Percentiles rank a stretch among this genome's conserved stretches.
These are phyloP conservation scores for Ramalina intermedia DNA, from an alignment of 495 filamentous ascomycete genomes.

Conservation along the genomic window DNA sequence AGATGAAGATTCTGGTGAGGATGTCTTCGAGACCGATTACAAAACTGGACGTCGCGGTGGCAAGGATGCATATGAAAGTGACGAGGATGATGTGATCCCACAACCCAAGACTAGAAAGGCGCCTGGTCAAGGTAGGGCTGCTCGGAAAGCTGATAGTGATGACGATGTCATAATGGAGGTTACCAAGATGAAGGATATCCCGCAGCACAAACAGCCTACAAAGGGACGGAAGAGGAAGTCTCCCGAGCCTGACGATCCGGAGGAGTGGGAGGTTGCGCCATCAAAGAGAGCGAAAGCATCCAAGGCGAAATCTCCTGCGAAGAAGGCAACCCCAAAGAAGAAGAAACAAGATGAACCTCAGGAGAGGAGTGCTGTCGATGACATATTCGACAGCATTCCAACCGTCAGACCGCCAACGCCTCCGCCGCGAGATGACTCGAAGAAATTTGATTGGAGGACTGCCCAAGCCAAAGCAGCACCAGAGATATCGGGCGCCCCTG, in stretches of 20 bases:
- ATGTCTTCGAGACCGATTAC: conserved; percentile 57
- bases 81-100: conserved; percentile 37
- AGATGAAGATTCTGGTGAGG: conserved; percentile 51
- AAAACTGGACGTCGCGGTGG: conserved; percentile 35
- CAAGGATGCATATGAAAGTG: conserved; percentile 55
- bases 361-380: conserved; percentile 54
- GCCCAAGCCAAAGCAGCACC: conserved; percentile 39
- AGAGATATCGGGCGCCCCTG: conserved; percentile 44
- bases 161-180: conserved; percentile 37
- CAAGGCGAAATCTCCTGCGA: conserved; percentile 18
- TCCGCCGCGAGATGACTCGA: conserved; percentile 40
- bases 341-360: conserved; percentile 52
- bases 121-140: neutral
- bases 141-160: conserved; percentile 14
- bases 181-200: conserved; percentile 5
- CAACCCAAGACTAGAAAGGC: neutral
- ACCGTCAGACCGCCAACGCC: conserved; percentile 69
- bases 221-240: conserved; percentile 43
- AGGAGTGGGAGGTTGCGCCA: conserved; percentile 25
- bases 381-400: conserved; percentile 79
- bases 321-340: conserved; percentile 23
- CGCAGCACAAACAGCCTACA: conserved; percentile 22
- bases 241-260: conserved; percentile 24
- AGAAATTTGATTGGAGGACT: conserved; percentile 59
- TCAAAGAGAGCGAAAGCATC: conserved; percentile 21